Evolutionary conservation across 257 asterid genomes (phyloP), one percentile per base, ranked within the genome.

Genomic region (Solanum okadae): DNA sequence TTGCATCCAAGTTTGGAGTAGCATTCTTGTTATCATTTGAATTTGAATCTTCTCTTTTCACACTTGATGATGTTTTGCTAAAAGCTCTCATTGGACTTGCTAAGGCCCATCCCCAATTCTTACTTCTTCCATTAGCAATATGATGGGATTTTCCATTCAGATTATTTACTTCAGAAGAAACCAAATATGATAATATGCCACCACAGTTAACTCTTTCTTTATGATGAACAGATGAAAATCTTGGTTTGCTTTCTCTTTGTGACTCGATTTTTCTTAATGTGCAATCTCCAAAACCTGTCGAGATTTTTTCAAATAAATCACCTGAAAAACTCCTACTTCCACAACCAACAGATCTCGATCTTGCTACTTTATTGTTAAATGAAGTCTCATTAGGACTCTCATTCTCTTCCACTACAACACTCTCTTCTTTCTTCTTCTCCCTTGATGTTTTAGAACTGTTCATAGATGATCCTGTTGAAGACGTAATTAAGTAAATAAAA

Each of bases 51-150:
- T 91, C 95, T 88, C 92, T 92, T 91, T 93, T 97, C 10, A 87
- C 93, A 79, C 91, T 44, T 49, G 97, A 92, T 87, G 86, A 81
- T 29, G 98, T 92, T 91, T 93, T 94, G 63, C 92, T 88, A 86
- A 97, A 96, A 73, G 98, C 99, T 86, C 98, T 97, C 95, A 97
- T 96, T 33, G 99, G 99, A 59, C 99, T 96, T 8, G 99, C 99
- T 83, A 97, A 93, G 86, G 98, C 98, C 99, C 99, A 96, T 6
- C 98, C 99, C 99, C 99, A 96, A 84, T 98, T 97, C 92, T 86
- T 97, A 87, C 94, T 96, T 92, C 99, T 94, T 83, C 96, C 96
- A 92, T 97, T 98, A 88, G 93, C 89, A 33, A 92, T 88, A 63
- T 92, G 91, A 18, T 86, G 89, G 18, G 90, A 61, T 68, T 92